Evolutionary conservation across 1,284 basidiomycete genomes (phyloP).

Genomic region (Mycosarcoma maydis): DNA sequence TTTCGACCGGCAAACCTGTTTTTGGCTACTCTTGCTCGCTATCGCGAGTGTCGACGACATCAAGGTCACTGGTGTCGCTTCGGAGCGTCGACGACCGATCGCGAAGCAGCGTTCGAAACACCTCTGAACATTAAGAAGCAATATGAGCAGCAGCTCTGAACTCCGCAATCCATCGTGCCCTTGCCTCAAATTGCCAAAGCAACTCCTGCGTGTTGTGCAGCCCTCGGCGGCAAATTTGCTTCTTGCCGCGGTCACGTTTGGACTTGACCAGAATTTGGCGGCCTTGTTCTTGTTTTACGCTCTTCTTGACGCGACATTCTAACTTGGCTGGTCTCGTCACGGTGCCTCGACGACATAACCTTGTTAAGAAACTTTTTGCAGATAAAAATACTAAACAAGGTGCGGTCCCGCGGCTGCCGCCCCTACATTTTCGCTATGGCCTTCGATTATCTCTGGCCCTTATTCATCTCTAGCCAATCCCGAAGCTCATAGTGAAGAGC

Average conservation of each 20-base stretch:
- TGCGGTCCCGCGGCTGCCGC: slow-evolving; percentile 9
- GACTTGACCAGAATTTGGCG: background rate
- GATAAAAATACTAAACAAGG: background rate
- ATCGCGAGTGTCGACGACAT: background rate
- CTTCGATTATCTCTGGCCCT: background rate
- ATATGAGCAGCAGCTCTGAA: too few relatives aligned
- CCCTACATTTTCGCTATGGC: background rate
- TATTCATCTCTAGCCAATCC: too few relatives aligned
- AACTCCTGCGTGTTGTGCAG: background rate
- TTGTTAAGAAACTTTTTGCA: too few relatives aligned
- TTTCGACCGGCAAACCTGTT: background rate
- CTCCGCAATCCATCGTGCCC: too few relatives aligned
- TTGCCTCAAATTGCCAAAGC: too few relatives aligned
- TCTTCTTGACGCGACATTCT: background rate
- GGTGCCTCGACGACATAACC: too few relatives aligned
- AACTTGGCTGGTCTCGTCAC: background rate
- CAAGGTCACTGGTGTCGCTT: background rate
- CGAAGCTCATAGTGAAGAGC: too few relatives aligned
- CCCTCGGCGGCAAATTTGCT: background rate
- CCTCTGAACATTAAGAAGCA: background rate
- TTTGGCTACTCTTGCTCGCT: slow-evolving; percentile 10
- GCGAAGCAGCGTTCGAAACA: background rate
- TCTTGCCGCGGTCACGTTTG: background rate
- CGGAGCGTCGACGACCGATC: background rate
- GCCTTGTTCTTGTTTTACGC: too few relatives aligned